phyloP scores from a whole-genome alignment of 2,329 filamentous ascomycete genomes.

The Aspergillus fumigatiaffinis region DNA sequence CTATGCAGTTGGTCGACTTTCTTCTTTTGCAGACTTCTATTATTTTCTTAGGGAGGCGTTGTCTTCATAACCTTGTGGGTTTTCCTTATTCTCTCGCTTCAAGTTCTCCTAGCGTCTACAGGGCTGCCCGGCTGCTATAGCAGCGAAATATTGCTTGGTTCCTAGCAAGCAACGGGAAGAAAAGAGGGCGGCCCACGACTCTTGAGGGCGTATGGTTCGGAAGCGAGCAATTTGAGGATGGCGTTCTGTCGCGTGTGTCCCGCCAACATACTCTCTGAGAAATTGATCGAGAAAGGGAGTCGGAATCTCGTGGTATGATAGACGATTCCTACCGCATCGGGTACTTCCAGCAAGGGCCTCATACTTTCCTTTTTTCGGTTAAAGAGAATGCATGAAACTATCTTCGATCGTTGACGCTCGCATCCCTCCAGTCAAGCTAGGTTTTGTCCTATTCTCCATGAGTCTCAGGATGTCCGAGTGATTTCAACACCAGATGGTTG shows the following conservation, averaged over 20 bases:
- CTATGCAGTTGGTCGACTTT: conserved; percentile 38
- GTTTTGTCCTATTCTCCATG: background rate
- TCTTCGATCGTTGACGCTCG: conserved; percentile 10
- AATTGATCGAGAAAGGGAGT: conserved; percentile 15
- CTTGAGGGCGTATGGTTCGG: conserved; percentile 13
- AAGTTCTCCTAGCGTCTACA: conserved; percentile 21
- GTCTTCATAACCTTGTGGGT: conserved; percentile 40
- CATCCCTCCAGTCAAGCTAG: background rate
- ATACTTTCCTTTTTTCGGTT: conserved; percentile 23
- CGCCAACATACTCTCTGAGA: conserved; percentile 7
- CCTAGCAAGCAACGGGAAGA: conserved; percentile 8
- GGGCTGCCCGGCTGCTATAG: conserved; percentile 25
- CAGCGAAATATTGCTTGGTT: conserved; percentile 15
- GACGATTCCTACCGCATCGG: conserved; percentile 25
- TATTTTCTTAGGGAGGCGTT: conserved; percentile 43
- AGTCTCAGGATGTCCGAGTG: background rate
- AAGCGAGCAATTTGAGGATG: conserved; percentile 18
- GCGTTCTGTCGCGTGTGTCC: conserved; percentile 14
- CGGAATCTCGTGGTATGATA: conserved; percentile 25
- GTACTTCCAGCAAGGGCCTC: conserved; percentile 23
- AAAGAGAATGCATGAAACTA: conserved; percentile 34
- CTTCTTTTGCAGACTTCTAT: conserved; percentile 40
- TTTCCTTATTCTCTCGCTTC: conserved; percentile 28
- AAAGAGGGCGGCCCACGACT: conserved; percentile 10
- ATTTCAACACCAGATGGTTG: background rate